Evolutionary conservation across 805 yeast species (phyloP).

Genomic region (Candida orba): DNA sequence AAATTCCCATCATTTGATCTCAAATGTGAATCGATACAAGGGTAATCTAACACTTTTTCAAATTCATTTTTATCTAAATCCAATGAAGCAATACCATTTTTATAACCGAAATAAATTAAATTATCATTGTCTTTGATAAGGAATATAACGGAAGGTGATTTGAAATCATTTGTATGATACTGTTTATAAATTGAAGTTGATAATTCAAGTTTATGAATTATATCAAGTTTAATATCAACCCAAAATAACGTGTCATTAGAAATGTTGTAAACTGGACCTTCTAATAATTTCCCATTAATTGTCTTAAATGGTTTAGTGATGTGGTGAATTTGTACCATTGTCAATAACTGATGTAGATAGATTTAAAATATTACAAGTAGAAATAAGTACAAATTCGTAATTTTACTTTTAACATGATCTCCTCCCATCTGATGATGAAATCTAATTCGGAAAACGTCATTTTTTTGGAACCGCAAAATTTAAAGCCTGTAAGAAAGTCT

Average conservation of each 20-base stretch:
- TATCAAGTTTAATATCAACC: constrained; percentile 34
- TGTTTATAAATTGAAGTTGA: constrained; percentile 28
- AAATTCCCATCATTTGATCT: constrained; percentile 82
- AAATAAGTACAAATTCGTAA: too few relatives aligned
- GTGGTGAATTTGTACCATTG: too few relatives aligned
- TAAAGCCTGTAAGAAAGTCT: too few relatives aligned
- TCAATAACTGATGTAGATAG: too few relatives aligned
- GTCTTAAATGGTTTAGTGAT: too few relatives aligned
- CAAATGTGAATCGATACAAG: constrained; percentile 26
- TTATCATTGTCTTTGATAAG: constrained; percentile 43
- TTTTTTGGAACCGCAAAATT: too few relatives aligned
- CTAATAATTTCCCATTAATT: constrained; percentile 21
- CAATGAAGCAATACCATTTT: constrained; percentile 55
- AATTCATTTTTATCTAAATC: constrained; percentile 35
- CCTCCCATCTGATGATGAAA: too few relatives aligned
- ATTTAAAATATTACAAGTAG: too few relatives aligned
- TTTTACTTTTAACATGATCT: too few relatives aligned
- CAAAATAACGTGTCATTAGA: constrained; percentile 41
- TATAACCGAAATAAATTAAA: constrained; percentile 52
- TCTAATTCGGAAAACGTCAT: too few relatives aligned
- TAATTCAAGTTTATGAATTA: constrained; percentile 27
- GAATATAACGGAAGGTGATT: constrained; percentile 41
- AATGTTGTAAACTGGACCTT: constrained; percentile 59
- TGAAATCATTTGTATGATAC: constrained; percentile 19
- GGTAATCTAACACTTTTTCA: constrained; percentile 32